Evolutionary conservation across 257 asterid genomes (phyloP).

Genomic region (Echium plantagineum): DNA sequence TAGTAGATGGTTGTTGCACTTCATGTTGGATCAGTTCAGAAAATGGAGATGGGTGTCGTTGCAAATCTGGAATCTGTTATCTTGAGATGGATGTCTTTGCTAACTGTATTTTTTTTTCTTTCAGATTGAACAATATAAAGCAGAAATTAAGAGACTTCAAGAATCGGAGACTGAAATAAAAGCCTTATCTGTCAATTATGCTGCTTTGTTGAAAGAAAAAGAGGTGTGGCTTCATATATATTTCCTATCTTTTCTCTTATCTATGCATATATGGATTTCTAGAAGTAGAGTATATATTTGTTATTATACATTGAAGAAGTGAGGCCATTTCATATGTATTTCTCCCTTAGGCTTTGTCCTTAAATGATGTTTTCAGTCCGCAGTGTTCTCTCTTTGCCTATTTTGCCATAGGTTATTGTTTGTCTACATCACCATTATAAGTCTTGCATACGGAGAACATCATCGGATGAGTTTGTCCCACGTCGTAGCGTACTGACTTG

Average conservation of each 20-base stretch:
- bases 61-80: background rate
- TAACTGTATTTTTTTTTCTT: slow-evolving; percentile 10
- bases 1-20: too few relatives aligned
- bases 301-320: background rate
- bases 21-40: too few relatives aligned
- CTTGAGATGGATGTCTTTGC: background rate
- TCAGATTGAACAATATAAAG: slow-evolving; percentile 60
- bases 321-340: too few relatives aligned
- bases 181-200: slow-evolving; percentile 88
- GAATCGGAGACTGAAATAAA: slow-evolving; percentile 94
- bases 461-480: too few relatives aligned
- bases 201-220: slow-evolving; percentile 80
- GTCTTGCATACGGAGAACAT: too few relatives aligned
- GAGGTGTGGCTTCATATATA: slow-evolving; percentile 40
- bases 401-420: too few relatives aligned
- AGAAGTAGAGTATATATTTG: background rate
- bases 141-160: slow-evolving; percentile 75
- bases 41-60: background rate
- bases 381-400: too few relatives aligned
- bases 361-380: too few relatives aligned
- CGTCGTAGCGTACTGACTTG: too few relatives aligned
- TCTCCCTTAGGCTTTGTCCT: too few relatives aligned
- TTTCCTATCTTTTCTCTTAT: slow-evolving; percentile 1
- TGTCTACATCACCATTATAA: too few relatives aligned
- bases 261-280: background rate